Conservation (phyloP, 306 rosid genomes). For the Cucurbita moschata region DNA sequence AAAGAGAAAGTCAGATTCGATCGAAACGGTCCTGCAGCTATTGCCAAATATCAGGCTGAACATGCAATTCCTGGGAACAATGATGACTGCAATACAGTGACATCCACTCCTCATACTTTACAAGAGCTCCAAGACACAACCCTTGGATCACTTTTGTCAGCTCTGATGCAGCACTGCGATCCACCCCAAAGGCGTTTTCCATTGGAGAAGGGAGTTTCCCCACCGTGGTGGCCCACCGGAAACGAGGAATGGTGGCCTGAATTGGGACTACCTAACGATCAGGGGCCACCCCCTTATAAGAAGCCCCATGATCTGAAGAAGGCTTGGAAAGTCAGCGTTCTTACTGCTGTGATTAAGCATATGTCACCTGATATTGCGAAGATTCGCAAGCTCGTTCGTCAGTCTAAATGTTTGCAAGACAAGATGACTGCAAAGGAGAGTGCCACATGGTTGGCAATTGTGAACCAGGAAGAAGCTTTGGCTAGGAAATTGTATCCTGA, state of each 20-base stretch:
- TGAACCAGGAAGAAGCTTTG: conserved; percentile 37
- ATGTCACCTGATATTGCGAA: conserved; percentile 43
- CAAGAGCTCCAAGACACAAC: conserved; percentile 48
- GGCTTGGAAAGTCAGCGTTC: conserved; percentile 55
- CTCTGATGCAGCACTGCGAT: conserved; percentile 52
- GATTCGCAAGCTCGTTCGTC: conserved; percentile 35
- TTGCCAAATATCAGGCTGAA: conserved; percentile 38
- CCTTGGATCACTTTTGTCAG: conserved; percentile 44
- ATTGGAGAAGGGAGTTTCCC: conserved; percentile 42
- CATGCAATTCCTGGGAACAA: conserved; percentile 17
- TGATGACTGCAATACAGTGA: conserved; percentile 18
- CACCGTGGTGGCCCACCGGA: conserved; percentile 85
- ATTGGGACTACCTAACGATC: conserved; percentile 20
- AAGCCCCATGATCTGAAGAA: conserved; percentile 76
- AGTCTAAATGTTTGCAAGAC: conserved; percentile 46
- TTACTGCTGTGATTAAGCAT: conserved; percentile 53
- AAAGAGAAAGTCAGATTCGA: conserved; percentile 56
- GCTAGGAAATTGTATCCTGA: conserved; percentile 35
- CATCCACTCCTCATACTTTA: conserved; percentile 24
- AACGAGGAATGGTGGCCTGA: conserved; percentile 48
- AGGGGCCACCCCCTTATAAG: conserved; percentile 53
- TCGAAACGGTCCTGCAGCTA: conserved; percentile 50
- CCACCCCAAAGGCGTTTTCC: conserved; percentile 64
- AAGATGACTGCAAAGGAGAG: conserved; percentile 60
- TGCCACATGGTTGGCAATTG: conserved; percentile 43